phyloP scores from a whole-genome alignment of 345 rosid species.

The Brassica napus region Da-Ae NC_063449.1:46267001-46267500 shows the following conservation, averaged over 20 bases:
- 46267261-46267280: neutral
- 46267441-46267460: too few relatives aligned
- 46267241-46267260: neutral
- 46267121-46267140: neutral
- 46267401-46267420: too few relatives aligned
- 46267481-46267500: too few relatives aligned
- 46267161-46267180: neutral
- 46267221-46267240: neutral
- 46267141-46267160: neutral
- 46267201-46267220: neutral
- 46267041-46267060: slow-evolving; percentile 4
- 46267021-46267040: neutral
- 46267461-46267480: too few relatives aligned
- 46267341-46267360: too few relatives aligned
- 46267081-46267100: neutral
- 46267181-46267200: neutral
- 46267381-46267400: too few relatives aligned
- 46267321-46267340: too few relatives aligned
- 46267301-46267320: too few relatives aligned
- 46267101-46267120: neutral
- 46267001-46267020: slow-evolving; percentile 2
- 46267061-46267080: neutral
- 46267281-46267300: too few relatives aligned
- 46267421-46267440: too few relatives aligned
- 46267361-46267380: too few relatives aligned